These are phyloP conservation scores for Fomitopsis pinicola DNA, from an alignment of 1,284 basidiomycete species.

Conservation along the genomic window DNA sequence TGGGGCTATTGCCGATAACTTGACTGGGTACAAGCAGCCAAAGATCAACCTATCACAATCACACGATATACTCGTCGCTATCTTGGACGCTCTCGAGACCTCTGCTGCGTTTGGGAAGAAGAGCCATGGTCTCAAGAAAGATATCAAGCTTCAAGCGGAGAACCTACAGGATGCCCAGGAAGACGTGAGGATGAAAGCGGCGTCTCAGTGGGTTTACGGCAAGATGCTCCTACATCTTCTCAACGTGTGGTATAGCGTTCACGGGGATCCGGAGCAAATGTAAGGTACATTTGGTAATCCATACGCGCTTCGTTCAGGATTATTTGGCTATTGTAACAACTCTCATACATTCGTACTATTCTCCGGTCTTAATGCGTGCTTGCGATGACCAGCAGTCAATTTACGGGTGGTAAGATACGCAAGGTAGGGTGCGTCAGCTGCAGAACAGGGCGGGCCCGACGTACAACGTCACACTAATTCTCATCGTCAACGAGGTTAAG, in stretches of 20 bases:
- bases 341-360: too few relatives aligned
- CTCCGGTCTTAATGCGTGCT: too few relatives aligned
- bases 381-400: too few relatives aligned
- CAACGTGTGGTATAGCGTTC: not conserved
- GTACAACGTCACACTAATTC: not conserved
- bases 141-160: not conserved
- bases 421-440: too few relatives aligned
- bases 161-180: not conserved
- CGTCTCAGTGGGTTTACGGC: not conserved
- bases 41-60: not conserved
- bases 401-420: too few relatives aligned
- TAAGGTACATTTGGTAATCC: not conserved
- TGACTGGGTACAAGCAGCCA: not conserved
- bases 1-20: not conserved
- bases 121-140: not conserved
- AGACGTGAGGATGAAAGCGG: not conserved
- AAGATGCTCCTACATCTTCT: not conserved
- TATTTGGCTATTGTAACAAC: not conserved
- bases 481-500: slow-evolving; percentile 23
- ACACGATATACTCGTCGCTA: not conserved
- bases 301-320: not conserved
- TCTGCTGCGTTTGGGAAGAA: not conserved
- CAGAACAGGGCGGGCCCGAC: too few relatives aligned
- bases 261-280: not conserved
- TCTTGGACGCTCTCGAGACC: not conserved